A percentile compares a stretch with the other conserved stretches of the same genome.
phyloP scores from a whole-genome alignment of 2,329 filamentous ascomycete genomes.

The Penicillium hesseltinei region DNA sequence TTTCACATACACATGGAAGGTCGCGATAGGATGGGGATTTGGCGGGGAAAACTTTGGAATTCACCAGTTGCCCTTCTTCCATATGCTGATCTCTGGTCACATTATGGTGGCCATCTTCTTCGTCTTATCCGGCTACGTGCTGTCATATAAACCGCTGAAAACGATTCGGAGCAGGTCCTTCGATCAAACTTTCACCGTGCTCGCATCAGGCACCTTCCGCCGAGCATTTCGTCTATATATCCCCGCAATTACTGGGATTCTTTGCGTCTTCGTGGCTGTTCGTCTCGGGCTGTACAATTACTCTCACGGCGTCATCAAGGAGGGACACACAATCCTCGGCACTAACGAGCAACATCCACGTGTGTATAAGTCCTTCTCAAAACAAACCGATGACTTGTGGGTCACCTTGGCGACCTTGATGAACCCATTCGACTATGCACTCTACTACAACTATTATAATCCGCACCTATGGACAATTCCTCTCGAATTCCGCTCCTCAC shows the following conservation, averaged over 20 bases:
- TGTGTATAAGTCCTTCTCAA: constrained; percentile 31
- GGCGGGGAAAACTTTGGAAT: constrained; percentile 40
- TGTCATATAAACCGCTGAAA: constrained; percentile 45
- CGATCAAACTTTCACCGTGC: constrained; percentile 40
- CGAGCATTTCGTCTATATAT: constrained; percentile 45
- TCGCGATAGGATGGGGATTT: constrained; percentile 42
- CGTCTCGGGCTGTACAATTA: constrained; percentile 44
- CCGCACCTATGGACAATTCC: constrained; percentile 50
- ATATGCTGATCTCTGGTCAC: constrained; percentile 46
- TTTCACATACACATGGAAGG: constrained; percentile 46
- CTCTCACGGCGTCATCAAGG: constrained; percentile 35
- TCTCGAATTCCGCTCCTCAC: constrained; percentile 46
- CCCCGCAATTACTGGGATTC: constrained; percentile 41
- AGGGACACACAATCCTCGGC: constrained; percentile 40
- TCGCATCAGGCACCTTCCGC: constrained; percentile 47
- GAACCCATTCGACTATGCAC: constrained; percentile 40
- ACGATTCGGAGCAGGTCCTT: constrained; percentile 39
- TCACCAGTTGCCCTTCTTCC: constrained; percentile 43
- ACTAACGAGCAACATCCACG: constrained; percentile 47
- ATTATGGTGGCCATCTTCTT: constrained; percentile 52
- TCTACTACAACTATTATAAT: constrained; percentile 47
- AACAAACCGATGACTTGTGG: constrained; percentile 41
- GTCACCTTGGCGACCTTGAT: constrained; percentile 34
- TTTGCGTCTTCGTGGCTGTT: constrained; percentile 43
- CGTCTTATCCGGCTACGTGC: constrained; percentile 50